Base-by-base conservation (phyloP, 2,329 filamentous ascomycete genomes). In the Alternaria atra region DNA sequence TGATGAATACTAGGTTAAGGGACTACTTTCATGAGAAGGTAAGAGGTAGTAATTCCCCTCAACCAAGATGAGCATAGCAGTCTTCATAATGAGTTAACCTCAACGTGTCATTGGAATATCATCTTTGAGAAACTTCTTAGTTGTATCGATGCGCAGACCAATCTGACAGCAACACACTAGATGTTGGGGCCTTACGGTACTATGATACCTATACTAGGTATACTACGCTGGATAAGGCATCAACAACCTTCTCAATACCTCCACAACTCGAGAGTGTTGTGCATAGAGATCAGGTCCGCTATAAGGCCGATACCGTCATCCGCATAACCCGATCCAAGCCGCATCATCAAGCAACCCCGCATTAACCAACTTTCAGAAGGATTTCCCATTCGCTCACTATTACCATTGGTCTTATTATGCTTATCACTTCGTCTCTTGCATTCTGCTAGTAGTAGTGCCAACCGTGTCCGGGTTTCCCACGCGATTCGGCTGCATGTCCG, bases 1-100 rank as follows among this genome's bases (percentile, higher is more conserved):
- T 74, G 34, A 63, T 66, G 13, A 75, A 74, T 51, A 71, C 64
- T 6, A 66, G 66, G 20, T 47, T 72, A 59, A 59, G 71, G 20
- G 47, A 58, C 3, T 70, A n/a, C 46, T 70, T 73, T 35, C 63
- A 70, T 60, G 35, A 35, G 13, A 58, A 61, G 35, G 48, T 51
- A 29, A 52, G 53, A 48, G 43, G 15, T 8, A 32, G 7, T 13
- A n/a, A 13, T 5, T 40, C 13, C 30, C 9, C 23, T 34, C 20
- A 20, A 39, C 25, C 6, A 27, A n/a, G 10, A 17, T 8, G 6
- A 29, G 15, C 8, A 40, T n/a, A 7, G 39, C 39, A 8, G 20
- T 25, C 10, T 42, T 25, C 5, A 15, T 42, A 3, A 42, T 4
- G 12, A 25, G 12, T 10, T 7, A 42, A 7, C 15, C 12, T 9